Evolutionary conservation across 1,139 yeast species (phyloP), one percentile per base, ranked within the genome.

Genomic region (Candida sp.): DNA sequence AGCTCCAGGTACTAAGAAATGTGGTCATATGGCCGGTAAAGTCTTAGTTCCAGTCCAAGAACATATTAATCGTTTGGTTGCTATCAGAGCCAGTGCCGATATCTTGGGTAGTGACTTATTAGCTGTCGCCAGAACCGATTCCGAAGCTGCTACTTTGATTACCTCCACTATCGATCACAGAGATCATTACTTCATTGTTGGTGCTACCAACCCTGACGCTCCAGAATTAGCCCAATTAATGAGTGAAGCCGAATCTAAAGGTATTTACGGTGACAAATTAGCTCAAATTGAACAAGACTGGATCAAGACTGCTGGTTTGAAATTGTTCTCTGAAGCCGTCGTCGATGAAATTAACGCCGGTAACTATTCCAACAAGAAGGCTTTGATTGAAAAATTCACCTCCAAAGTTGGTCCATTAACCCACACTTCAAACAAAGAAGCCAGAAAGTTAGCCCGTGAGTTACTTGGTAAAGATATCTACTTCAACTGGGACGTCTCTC

Each of bases 11-110:
- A 91, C 97, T 63, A 91, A 91, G 70, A 93, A 93, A 74, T 91
- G 98, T 75, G 98, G 98, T 52, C 91, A 85, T 68, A 89, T 91
- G 97, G 98, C 96, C 54, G 99, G 99, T 58, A 90, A 95, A 72
- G 97, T 95, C 48, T 82, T 91, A 58, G 97, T 91, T 49, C 99
- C 99, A 49, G 95, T 90, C 49, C 96, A 89, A 71, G 98, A 93
- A 73, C 98, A 91, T 71, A 87, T 91, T 66, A 88, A 88, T 74
- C 82, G 98, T 68, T 77, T 91, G 65, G 86, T 89, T 55, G 95
- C 97, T 45, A 87, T 91, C 61, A 85, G 99, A 70, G 93, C 97
- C 49, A 84, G 95, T 56, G 97, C 98, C 45, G 99, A 91, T 70
- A 85, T 90, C 51, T 84, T 89, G 70, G 95, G 95, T 43, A 79